Evolutionary conservation across 177 flowering plant species (phyloP).

Genomic region (Vitis hybrid): DNA sequence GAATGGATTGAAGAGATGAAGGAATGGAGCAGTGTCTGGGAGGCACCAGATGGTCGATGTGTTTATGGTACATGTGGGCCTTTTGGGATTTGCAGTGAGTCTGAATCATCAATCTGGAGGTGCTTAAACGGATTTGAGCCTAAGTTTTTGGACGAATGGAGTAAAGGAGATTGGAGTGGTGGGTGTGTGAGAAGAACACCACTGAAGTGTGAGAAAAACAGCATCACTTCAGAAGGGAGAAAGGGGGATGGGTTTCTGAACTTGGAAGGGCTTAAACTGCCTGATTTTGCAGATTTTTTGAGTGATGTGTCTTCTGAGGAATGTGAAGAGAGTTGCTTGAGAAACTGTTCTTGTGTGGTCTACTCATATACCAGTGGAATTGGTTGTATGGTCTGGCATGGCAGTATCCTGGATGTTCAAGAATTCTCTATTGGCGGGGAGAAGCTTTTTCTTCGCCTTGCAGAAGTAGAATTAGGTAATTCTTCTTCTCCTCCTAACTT

Average conservation of each 20-base stretch:
- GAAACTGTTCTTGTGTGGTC: conserved; percentile 18
- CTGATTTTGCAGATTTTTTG: conserved; percentile 12
- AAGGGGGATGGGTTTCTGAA: background rate
- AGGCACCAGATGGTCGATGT: background rate
- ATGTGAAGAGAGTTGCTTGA: conserved; percentile 15
- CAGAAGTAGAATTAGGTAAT: background rate
- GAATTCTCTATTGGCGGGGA: background rate
- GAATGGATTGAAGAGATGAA: background rate
- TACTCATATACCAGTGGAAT: conserved; percentile 10
- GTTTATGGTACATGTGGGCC: conserved; percentile 27
- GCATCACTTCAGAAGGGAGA: background rate
- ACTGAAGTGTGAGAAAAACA: background rate
- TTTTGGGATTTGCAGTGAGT: conserved; percentile 15
- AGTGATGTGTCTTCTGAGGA: conserved; percentile 13
- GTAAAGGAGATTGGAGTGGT: conserved; percentile 1
- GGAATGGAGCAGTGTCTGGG: background rate
- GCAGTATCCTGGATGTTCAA: conserved; percentile 11
- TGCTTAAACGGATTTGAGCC: conserved; percentile 32
- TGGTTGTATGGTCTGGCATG: conserved; percentile 16
- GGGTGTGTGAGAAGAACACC: conserved; percentile 3
- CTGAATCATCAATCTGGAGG: conserved; percentile 12
- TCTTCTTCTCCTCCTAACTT: background rate
- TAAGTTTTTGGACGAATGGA: conserved; percentile 17
- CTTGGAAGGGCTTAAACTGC: conserved; percentile 17
- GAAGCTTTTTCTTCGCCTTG: background rate